These are phyloP conservation scores for Leccinum rimulosum DNA, from an alignment of 768 basidiomycete genomes.

Conservation along the genomic window DNA sequence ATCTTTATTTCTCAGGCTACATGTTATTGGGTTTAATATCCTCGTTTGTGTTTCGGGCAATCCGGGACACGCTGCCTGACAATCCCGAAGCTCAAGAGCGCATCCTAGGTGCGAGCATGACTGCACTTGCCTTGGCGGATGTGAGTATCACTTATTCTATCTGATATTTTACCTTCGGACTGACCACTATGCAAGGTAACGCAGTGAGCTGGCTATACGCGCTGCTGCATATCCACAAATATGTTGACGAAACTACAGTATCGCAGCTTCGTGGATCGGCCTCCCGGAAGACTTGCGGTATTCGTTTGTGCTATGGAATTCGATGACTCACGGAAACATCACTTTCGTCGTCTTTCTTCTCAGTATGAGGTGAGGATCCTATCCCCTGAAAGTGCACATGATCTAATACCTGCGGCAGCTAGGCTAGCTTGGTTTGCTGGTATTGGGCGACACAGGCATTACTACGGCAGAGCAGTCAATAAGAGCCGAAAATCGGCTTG, in stretches of 20 bases:
- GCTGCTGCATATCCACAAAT: neutral
- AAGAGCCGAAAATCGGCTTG: slow-evolving; percentile 18
- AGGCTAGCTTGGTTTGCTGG: slow-evolving; percentile 59
- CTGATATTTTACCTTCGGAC: neutral
- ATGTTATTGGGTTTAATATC: slow-evolving; percentile 62
- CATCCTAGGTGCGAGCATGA: slow-evolving; percentile 60
- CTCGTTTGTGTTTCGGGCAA: slow-evolving; percentile 63
- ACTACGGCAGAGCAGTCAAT: slow-evolving; percentile 28
- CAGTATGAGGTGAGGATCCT: slow-evolving; percentile 45
- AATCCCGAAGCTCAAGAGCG: slow-evolving; percentile 65
- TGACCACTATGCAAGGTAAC: slow-evolving; percentile 42
- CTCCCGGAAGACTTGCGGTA: slow-evolving; percentile 57
- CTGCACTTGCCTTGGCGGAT: slow-evolving; percentile 67
- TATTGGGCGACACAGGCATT: slow-evolving; percentile 45
- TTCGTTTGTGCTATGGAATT: slow-evolving; percentile 57
- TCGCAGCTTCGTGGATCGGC: slow-evolving; percentile 52
- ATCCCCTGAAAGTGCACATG: slow-evolving; percentile 1
- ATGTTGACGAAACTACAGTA: slow-evolving; percentile 38
- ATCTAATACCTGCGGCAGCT: slow-evolving; percentile 6
- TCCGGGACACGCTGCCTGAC: slow-evolving; percentile 55
- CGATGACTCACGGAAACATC: slow-evolving; percentile 76
- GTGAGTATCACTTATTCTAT: slow-evolving; percentile 39
- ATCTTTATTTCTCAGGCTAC: slow-evolving; percentile 45
- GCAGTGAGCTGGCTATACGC: slow-evolving; percentile 45
- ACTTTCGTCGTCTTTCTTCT: slow-evolving; percentile 58